Evolutionary conservation across 768 basidiomycete species (phyloP), one percentile per base, ranked within the genome.

Genomic region (Clathrus columnatus): DNA sequence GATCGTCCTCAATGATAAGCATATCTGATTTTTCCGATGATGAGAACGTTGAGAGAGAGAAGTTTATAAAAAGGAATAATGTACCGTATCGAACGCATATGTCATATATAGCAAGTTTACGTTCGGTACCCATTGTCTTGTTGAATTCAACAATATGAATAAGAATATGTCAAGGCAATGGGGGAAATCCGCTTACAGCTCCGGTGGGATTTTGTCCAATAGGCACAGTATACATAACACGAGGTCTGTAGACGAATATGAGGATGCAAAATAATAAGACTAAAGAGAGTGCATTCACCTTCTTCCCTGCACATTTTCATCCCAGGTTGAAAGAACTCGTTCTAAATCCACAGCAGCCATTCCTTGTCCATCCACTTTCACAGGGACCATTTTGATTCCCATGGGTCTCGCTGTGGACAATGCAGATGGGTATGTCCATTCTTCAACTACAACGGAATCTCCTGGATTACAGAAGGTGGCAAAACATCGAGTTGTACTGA

Each of bases 201-300:
- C 90, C 90, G 5, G 82, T 84, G 4, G 89, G 91, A 66, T 92
- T 92, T 69, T 92, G 88, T 24, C 87, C 87, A n/a, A 87, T 75
- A 0, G 88, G 86, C 11, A 89, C 73, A 4, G 81, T 85, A 65
- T 88, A 88, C 67, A 88, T 73, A 27, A 87, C 77, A 62, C 78
- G 83, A 36, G 85, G 85, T 32, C 84, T 85, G 55, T 47, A 32
- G 18, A 18, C n/a, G 48, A 10, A n/a, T 56, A 23, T 46, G 24
- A 59, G 60, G 58, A 56, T 10, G 61, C 59, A 23, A 61, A 41
- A n/a, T 60, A 20, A 50, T 21, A 49, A 51, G 2, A 62, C 30
- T 32, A 32, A 32, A 7, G 16, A 16, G 30, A 16, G 16, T 7
- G 7, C 30, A 32, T 32, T 32, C 16, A 32, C 30, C 7, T 32